Percentiles rank a stretch among this genome's conserved stretches.
Conservation (phyloP, 306 rosid genomes). For the Quercus engelmannii region DNA sequence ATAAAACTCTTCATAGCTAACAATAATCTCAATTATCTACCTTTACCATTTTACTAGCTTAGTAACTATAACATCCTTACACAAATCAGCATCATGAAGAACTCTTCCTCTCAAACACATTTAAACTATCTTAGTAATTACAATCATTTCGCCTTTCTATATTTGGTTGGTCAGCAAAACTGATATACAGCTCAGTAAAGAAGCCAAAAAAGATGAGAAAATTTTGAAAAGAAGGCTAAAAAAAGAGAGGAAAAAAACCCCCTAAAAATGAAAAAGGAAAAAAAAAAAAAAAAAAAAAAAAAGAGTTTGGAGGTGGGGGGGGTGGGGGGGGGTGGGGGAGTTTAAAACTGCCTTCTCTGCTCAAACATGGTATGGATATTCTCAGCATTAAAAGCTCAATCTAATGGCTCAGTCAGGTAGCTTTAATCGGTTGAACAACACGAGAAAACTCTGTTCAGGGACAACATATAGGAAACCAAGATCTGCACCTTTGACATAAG, state of each 20-base stretch:
- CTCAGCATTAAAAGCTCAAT: slow-evolving; percentile 23
- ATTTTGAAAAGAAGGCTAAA: slow-evolving; percentile 5
- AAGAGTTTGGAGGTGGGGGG: too few species aligned
- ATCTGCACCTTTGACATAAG: slow-evolving; percentile 91
- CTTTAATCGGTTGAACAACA: slow-evolving; percentile 86
- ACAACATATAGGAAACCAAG: slow-evolving; percentile 85
- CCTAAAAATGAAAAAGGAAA: neutral
- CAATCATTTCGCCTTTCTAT: neutral
- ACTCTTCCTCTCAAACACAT: neutral
- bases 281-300: slow-evolving; percentile 18
- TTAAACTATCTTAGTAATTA: neutral
- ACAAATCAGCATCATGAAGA: neutral
- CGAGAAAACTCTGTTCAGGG: slow-evolving; percentile 94
- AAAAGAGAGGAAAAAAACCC: neutral
- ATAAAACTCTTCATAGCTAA: neutral
- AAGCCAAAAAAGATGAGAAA: slow-evolving; percentile 1
- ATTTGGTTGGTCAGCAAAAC: slow-evolving; percentile 39
- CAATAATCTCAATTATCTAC: neutral
- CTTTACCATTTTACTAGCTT: too few species aligned
- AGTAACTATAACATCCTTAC: neutral
- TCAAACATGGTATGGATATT: slow-evolving; percentile 4
- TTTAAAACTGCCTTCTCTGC: slow-evolving; percentile 20
- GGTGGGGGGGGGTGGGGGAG: neutral
- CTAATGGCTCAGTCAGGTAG: slow-evolving; percentile 60
- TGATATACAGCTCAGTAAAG: slow-evolving; percentile 45